phyloP scores from a whole-genome alignment of 2,329 filamentous ascomycete genomes.

The Ilyonectria destructans region DNA sequence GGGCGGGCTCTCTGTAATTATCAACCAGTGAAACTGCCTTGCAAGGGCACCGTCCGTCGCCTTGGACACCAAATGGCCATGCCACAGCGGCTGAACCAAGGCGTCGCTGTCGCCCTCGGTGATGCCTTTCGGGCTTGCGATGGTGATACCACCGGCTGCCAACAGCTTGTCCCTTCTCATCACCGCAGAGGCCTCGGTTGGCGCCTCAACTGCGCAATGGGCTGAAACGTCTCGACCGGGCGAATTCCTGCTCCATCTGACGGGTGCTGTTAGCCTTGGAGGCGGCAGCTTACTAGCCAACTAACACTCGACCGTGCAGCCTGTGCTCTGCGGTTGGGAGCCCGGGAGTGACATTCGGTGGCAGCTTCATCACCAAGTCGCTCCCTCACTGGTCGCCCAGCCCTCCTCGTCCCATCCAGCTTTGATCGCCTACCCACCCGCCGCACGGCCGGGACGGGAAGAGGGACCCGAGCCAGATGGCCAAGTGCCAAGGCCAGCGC shows the following conservation, averaged over 20 bases:
- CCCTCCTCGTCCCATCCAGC: constrained; percentile 8
- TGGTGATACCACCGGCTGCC: constrained; percentile 19
- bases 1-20: background rate
- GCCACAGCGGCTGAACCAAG: background rate
- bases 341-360: background rate
- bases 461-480: background rate
- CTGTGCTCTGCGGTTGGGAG: background rate
- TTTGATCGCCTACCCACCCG: constrained; percentile 29
- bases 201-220: constrained; percentile 18
- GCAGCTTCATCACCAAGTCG: background rate
- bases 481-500: background rate
- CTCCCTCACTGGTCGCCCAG: background rate
- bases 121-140: constrained; percentile 9
- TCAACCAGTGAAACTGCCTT: background rate
- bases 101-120: constrained; percentile 1
- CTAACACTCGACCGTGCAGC: background rate
- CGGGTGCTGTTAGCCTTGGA: constrained; percentile 7
- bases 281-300: background rate
- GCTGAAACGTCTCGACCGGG: constrained; percentile 14
- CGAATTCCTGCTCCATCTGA: constrained; percentile 1
- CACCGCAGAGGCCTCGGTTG: constrained; percentile 7
- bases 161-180: constrained; percentile 17
- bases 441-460: constrained; percentile 38
- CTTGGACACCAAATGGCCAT: background rate
- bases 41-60: background rate